phyloP scores from a whole-genome alignment of 2,329 filamentous ascomycete genomes.

The Hymenoscyphus fructigenus region DNA sequence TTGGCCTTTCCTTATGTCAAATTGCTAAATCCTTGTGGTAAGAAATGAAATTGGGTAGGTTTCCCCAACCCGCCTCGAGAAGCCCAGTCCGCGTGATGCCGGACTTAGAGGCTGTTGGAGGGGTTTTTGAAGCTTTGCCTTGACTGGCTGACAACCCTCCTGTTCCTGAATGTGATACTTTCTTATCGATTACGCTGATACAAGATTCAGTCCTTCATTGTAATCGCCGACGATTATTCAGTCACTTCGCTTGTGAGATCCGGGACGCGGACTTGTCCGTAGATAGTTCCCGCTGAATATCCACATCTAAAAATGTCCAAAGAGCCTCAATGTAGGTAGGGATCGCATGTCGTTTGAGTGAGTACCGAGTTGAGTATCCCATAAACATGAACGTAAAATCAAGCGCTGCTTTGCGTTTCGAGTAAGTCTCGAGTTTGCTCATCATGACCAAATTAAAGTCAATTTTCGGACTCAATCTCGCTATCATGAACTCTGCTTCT shows the following conservation, averaged over 20 bases:
- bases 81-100: not conserved
- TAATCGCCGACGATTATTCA: not conserved
- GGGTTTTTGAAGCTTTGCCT: not conserved
- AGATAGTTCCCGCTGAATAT: not conserved
- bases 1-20: not conserved
- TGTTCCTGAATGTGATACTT: not conserved
- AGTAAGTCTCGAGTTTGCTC: not conserved
- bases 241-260: not conserved
- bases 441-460: not conserved
- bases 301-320: not conserved
- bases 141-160: not conserved
- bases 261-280: not conserved
- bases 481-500: not conserved
- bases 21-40: not conserved
- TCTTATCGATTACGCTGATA: constrained; percentile 4
- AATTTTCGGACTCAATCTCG: not conserved
- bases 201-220: not conserved
- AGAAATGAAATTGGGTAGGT: not conserved
- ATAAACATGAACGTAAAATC: not conserved
- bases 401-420: not conserved
- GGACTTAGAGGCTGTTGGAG: not conserved
- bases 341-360: not conserved
- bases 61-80: not conserved
- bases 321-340: not conserved
- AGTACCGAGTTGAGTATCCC: not conserved